Base-by-base conservation (phyloP, 2,329 filamentous ascomycete species). In the Huntiella bhutanensis region DNA sequence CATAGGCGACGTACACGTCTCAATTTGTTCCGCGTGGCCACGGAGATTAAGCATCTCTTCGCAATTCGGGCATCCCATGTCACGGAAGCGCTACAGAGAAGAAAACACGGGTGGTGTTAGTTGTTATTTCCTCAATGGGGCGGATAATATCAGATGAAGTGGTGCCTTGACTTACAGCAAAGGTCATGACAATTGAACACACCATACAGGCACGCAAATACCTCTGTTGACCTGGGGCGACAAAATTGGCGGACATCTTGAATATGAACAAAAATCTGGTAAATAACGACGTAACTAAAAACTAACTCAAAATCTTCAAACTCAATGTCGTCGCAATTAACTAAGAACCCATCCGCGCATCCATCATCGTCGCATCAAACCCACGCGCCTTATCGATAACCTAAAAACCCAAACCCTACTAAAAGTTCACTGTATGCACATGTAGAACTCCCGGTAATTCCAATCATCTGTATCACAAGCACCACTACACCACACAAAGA, bases 201-300 rank as follows among this genome's bases (percentile, higher is more conserved):
- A 96, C 85, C 86, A 98, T 95, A 70, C 91, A 98, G 57, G 91
- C 91, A 64, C 91, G 87, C 54, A 93, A 74, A 60, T 83, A 79
- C 64, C 87, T 83, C 66, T 81, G 77, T 64, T 91, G 82, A 59
- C 69, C 71, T 5, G 82, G 72, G 12, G 81, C 65, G 51, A 86
- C 79, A 61, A 76, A 86, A 61, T 42, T 42, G 44, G 44, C 35
- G 5, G 48, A 50, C 48, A 50, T 50, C 11, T 28, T 42, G 38
- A 12, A 34, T 12, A n/a, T 28, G 12, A 42, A 12, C 5, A 32
- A 42, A 41, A 8, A 13, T 17, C 11, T 10, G 32, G 22, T 15
- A 41, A 11, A 22, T 13, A 42, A 28, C 10, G 19, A 7, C 8
- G 11, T 28, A 42, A 42, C 22, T 5, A 13, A 13, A 6, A 13